These are phyloP conservation scores for Rubia tinctorum DNA, from an alignment of 305 asterid genomes.

Conservation along the genomic window DNA sequence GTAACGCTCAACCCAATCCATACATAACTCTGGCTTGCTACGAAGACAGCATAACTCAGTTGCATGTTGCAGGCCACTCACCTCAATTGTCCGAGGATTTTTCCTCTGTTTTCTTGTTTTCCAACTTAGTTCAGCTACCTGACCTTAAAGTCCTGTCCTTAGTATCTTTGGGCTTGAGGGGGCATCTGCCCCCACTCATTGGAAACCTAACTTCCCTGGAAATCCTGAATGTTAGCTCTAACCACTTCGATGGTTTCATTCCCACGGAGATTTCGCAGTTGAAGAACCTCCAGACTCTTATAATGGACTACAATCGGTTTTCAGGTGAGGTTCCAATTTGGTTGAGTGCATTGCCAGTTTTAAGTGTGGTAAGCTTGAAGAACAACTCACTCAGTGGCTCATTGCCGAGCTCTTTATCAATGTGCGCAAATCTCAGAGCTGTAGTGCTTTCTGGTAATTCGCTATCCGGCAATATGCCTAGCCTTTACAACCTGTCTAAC, in stretches of 20 bases:
- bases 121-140: slow-evolving; percentile 57
- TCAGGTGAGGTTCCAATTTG: slow-evolving; percentile 58
- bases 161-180: slow-evolving; percentile 67
- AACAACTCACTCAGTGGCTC: slow-evolving; percentile 65
- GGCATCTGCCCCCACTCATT: slow-evolving; percentile 55
- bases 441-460: slow-evolving; percentile 52
- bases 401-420: slow-evolving; percentile 46
- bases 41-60: slow-evolving; percentile 73
- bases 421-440: slow-evolving; percentile 45
- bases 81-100: slow-evolving; percentile 42
- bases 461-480: slow-evolving; percentile 52
- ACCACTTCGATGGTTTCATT: slow-evolving; percentile 51
- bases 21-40: slow-evolving; percentile 70
- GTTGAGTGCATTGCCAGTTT: slow-evolving; percentile 40
- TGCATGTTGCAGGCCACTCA: slow-evolving; percentile 55
- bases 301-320: slow-evolving; percentile 45
- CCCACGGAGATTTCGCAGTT: slow-evolving; percentile 54
- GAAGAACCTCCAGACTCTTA: slow-evolving; percentile 58
- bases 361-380: slow-evolving; percentile 63
- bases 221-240: slow-evolving; percentile 67
- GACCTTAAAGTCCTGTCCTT: slow-evolving; percentile 67
- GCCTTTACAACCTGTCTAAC: slow-evolving; percentile 45
- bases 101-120: slow-evolving; percentile 47
- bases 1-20: slow-evolving; percentile 53
- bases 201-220: slow-evolving; percentile 55